Conservation (phyloP, 2,329 filamentous ascomycete species). For the Penicillium corylophilum region DNA sequence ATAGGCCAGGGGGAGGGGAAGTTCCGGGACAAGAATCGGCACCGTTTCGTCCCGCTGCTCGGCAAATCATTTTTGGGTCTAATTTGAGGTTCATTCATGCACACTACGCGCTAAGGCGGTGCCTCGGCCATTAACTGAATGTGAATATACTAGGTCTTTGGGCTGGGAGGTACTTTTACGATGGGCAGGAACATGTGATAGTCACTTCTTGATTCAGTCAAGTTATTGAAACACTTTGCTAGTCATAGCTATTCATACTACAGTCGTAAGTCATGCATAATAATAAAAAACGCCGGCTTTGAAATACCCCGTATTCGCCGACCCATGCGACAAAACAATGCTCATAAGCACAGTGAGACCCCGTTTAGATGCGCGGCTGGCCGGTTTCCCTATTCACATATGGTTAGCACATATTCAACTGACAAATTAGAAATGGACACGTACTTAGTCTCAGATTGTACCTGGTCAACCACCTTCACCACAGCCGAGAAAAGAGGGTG, state of each 20-base stretch:
- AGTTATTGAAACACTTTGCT: not conserved
- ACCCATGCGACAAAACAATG: conserved; percentile 27
- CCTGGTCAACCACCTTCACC: conserved; percentile 75
- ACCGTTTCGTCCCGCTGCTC: not conserved
- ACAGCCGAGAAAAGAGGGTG: conserved; percentile 79
- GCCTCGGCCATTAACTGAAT: not conserved
- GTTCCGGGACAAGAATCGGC: not conserved
- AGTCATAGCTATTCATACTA: conserved; percentile 11
- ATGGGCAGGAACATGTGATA: not conserved
- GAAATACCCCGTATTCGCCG: conserved; percentile 33
- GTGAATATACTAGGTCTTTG: not conserved
- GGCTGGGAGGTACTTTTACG: not conserved
- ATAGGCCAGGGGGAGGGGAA: not conserved
- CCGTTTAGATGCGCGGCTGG: conserved; percentile 29
- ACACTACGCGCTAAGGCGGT: not conserved
- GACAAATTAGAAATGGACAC: conserved; percentile 1
- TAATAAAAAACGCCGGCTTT: conserved; percentile 22
- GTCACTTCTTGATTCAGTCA: not conserved
- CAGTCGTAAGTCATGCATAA: conserved; percentile 13
- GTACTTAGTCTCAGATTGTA: conserved; percentile 59
- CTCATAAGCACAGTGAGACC: conserved; percentile 2
- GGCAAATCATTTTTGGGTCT: not conserved
- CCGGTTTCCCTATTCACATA: conserved; percentile 24
- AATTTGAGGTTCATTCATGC: not conserved
- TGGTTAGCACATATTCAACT: conserved; percentile 9